These are phyloP conservation scores for Capsicum baccatum DNA, from an alignment of 257 asterid genomes.

Conservation along the genomic window DNA sequence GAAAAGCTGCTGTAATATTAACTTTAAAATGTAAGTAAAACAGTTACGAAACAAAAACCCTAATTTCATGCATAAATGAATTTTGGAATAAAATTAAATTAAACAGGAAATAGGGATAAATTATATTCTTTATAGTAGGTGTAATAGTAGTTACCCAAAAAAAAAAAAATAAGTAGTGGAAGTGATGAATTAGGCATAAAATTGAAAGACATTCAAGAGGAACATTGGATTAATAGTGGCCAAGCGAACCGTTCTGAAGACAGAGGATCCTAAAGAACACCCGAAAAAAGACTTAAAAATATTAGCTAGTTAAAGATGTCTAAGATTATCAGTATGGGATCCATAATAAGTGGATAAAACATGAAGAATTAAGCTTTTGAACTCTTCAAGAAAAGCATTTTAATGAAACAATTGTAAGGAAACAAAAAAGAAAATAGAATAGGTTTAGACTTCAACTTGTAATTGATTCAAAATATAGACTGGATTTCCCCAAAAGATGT, in stretches of 20 bases:
- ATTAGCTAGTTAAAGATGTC: neutral
- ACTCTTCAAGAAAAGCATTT: neutral
- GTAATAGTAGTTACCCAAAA: neutral
- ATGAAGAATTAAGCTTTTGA: neutral
- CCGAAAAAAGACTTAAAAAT: neutral
- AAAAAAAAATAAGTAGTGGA: neutral
- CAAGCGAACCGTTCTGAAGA: neutral
- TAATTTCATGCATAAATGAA: slow-evolving; percentile 6
- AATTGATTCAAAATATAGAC: neutral
- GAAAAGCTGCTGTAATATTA: neutral
- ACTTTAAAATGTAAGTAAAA: neutral
- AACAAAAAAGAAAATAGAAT: neutral
- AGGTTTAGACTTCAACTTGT: neutral
- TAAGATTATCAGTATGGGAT: neutral
- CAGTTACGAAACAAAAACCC: neutral
- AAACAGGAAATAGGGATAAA: neutral
- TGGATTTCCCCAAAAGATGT: neutral
- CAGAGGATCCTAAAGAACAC: neutral
- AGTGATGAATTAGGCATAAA: neutral
- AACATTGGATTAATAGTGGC: neutral
- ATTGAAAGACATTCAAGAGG: neutral
- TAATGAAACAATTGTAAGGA: neutral
- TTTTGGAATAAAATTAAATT: neutral
- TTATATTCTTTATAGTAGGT: neutral
- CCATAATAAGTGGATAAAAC: neutral